phyloP scores from a whole-genome alignment of 2,329 filamentous ascomycete species.

The Stachybotrys echinatus region DNA sequence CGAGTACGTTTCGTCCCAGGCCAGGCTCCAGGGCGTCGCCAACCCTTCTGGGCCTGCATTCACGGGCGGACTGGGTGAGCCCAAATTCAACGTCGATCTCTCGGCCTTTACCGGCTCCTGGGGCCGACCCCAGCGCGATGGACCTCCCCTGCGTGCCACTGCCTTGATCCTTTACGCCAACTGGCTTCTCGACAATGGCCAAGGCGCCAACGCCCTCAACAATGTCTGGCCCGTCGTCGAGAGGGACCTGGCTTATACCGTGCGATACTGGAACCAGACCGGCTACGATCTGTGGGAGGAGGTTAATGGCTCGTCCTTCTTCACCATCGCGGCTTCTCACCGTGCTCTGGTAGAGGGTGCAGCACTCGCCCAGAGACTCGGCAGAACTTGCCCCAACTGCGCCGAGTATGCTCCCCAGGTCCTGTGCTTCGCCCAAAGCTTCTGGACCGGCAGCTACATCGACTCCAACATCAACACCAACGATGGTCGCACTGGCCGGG shows the following conservation, averaged over 20 bases:
- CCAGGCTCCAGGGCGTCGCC: constrained; percentile 55
- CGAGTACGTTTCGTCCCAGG: constrained; percentile 62
- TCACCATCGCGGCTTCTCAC: constrained; percentile 64
- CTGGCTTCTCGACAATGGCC: constrained; percentile 61
- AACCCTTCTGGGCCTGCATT: constrained; percentile 60
- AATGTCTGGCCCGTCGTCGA: constrained; percentile 65
- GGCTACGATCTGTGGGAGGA: constrained; percentile 78
- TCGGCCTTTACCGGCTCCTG: constrained; percentile 60
- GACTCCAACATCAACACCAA: constrained; percentile 61
- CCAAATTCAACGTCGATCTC: constrained; percentile 64
- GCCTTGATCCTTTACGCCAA: constrained; percentile 65
- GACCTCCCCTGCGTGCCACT: constrained; percentile 69
- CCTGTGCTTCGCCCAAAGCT: constrained; percentile 64
- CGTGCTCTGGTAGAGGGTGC: constrained; percentile 57
- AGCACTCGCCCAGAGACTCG: constrained; percentile 57
- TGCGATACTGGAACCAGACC: constrained; percentile 60
- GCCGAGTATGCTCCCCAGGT: constrained; percentile 59
- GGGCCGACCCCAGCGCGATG: constrained; percentile 73
- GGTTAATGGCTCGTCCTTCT: constrained; percentile 69
- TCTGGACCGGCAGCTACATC: constrained; percentile 61
- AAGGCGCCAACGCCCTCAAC: constrained; percentile 43
- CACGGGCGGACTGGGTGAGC: constrained; percentile 57
- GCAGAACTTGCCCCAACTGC: constrained; percentile 53
- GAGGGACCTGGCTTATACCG: constrained; percentile 69
- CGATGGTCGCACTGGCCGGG: constrained; percentile 57